phyloP scores from a whole-genome alignment of 2,329 filamentous ascomycete genomes.

The Chaetomiaceae sp. region DNA sequence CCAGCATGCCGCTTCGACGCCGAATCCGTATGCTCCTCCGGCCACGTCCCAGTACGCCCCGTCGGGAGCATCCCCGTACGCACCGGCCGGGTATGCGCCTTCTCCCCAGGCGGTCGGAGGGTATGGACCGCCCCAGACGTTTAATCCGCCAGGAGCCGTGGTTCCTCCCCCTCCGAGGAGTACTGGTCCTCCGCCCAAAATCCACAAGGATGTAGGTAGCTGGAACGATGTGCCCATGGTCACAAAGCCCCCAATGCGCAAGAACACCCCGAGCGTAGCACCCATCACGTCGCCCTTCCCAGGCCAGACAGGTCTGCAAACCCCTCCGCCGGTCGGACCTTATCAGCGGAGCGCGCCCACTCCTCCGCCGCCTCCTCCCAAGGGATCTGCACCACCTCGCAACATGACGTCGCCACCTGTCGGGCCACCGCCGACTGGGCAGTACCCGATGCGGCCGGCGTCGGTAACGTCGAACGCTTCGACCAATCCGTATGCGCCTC shows the following conservation, averaged over 20 bases:
- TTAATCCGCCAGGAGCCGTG: slow-evolving; percentile 38
- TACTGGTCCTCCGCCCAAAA: slow-evolving; percentile 62
- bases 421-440: slow-evolving; percentile 49
- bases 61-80: slow-evolving; percentile 32
- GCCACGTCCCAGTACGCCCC: slow-evolving; percentile 34
- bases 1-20: slow-evolving; percentile 29
- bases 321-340: slow-evolving; percentile 55
- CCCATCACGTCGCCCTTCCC: slow-evolving; percentile 73
- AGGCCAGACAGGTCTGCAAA: slow-evolving; percentile 52
- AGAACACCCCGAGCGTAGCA: slow-evolving; percentile 66
- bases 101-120: slow-evolving; percentile 32
- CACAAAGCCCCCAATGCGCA: slow-evolving; percentile 67
- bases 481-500: slow-evolving; percentile 61
- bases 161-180: slow-evolving; percentile 65
- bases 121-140: slow-evolving; percentile 52
- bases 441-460: slow-evolving; percentile 45
- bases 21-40: slow-evolving; percentile 48
- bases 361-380: slow-evolving; percentile 78
- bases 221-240: slow-evolving; percentile 97
- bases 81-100: slow-evolving; percentile 28
- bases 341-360: slow-evolving; percentile 62
- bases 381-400: slow-evolving; percentile 65
- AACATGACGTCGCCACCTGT: slow-evolving; percentile 65
- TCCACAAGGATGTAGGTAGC: slow-evolving; percentile 66
- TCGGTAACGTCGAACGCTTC: slow-evolving; percentile 57